Base-by-base conservation (phyloP, 129 eudicot species). In the Silybum marianum region DNA sequence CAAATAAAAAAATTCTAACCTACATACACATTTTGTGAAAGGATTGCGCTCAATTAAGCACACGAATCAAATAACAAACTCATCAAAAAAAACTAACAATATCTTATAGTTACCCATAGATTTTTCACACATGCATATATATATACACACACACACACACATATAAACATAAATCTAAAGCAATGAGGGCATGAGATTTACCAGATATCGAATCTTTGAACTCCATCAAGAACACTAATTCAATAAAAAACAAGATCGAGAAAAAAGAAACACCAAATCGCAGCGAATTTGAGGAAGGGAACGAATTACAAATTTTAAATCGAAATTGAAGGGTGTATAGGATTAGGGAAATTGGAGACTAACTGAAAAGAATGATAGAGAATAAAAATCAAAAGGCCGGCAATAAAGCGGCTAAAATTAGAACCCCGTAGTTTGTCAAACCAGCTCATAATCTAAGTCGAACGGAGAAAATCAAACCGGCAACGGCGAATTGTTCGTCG, bases 381-480 rank as follows among this genome's bases (percentile, higher is more conserved):
- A 44, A 96, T 84, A 81, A 93, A 96, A 73, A 93, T 84, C 71
- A 93, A 77, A 83, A 89, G 91, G 90, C 99, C 97, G 87, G 98
- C 97, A 81, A 95, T 86, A 76, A 95, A 86, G 88, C 99, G 97
- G 97, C 97, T 92, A 32, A 84, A 84, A 85, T 92, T 88, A 24
- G 95, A 91, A 73, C 89, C 90, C 74, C 94, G 90, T 73, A 95
- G 84, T 65, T 92, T 88, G 85, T 92, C 98, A 89, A 90, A 88
- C 89, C 88, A 89, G 96, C 94, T 95, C 98, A 92, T 94, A 86
- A 91, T 89, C 89, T 58, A 65, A 48, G 67, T 73, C 22, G 36
- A 48, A 36, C 75, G 65, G 70, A 7, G 75, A 32, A 44, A 76
- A 26, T 48, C 69, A 75, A 74, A 77, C 63, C 89, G 84, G 85